Evolutionary conservation across 2,329 filamentous ascomycete genomes (phyloP), one percentile per base, ranked within the genome.

Genomic region (Capronia americana): DNA sequence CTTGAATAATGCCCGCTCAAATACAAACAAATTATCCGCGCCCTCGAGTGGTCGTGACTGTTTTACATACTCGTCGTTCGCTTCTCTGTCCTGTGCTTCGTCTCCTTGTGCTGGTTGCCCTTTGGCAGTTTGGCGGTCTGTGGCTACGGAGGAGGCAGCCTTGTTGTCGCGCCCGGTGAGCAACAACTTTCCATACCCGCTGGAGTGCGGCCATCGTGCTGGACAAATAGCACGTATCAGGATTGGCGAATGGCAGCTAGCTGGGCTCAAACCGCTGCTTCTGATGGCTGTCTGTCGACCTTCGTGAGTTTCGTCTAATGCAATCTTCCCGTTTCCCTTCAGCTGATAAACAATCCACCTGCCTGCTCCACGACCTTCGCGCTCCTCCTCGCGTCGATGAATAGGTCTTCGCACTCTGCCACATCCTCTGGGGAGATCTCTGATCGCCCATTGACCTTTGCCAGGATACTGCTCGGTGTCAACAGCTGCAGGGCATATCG

Each of bases 401-500:
- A 94, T 58, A 95, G 81, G 75, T 92, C 90, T 77, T 93, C 90
- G 77, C 91, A 93, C 80, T 95, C 92, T 17, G 86, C 86, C 70
- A 95, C 87, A 78, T 94, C 92, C 74, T 88, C 85, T 64, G 91
- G 82, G 74, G 93, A 90, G 74, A 94, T 93, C 75, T 92, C 89
- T 69, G 84, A 86, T 74, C 89, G 88, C 66, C 91, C 91, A 77
- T 90, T 92, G 75, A 95, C 92, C 76, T 92, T 90, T 66, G 94
- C 92, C 74, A 98, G 86, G 79, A 98, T 96, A 79, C 91, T 94
- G 60, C 93, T 90, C 1, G 93, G 93, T 28, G 93, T 92, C 73
- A 99, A 84, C 72, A 99, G 82, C 81, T 98, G 95, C 77, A 99
- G 83, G 72, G 93, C 94, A 81, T 99, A 99, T 72, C 95, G 85